A percentile compares a stretch with the other conserved stretches of the same genome.
These are phyloP conservation scores for Euryodendron excelsum DNA, from an alignment of 148 eudicot genomes.

Conservation along the genomic window DNA sequence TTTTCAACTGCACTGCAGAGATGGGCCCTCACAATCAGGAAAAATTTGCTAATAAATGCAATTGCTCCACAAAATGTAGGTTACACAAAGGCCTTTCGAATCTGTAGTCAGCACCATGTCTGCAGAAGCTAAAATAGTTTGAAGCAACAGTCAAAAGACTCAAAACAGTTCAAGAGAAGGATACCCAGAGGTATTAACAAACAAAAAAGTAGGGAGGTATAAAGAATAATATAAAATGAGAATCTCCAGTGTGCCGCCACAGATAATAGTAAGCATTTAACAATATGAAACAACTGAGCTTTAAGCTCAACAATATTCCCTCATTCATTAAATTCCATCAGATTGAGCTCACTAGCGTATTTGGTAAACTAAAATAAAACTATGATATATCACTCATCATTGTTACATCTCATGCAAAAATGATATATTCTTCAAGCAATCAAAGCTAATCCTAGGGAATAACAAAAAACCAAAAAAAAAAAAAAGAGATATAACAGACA, in stretches of 20 bases:
- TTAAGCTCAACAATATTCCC: slow-evolving; percentile 3
- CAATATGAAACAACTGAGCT: neutral
- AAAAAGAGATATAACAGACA: neutral
- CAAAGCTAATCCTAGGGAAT: neutral
- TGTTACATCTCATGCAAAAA: neutral
- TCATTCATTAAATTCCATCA: neutral
- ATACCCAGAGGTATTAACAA: neutral
- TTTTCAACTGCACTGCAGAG: neutral
- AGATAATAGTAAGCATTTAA: neutral
- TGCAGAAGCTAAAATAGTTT: neutral
- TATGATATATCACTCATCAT: neutral
- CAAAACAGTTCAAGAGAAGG: neutral
- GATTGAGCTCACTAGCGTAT: neutral
- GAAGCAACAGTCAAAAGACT: neutral
- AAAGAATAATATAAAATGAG: neutral
- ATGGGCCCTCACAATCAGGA: neutral
- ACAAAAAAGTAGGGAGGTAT: neutral
- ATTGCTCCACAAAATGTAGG: neutral
- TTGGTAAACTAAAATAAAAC: neutral
- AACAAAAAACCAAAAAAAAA: no score
- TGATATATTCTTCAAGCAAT: neutral
- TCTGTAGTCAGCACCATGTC: slow-evolving; percentile 2
- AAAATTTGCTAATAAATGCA: neutral
- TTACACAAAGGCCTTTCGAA: neutral
- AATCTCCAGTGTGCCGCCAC: neutral